Evolutionary conservation across 2,329 filamentous ascomycete genomes (phyloP).

Genomic region (Alternaria ventricosa): DNA sequence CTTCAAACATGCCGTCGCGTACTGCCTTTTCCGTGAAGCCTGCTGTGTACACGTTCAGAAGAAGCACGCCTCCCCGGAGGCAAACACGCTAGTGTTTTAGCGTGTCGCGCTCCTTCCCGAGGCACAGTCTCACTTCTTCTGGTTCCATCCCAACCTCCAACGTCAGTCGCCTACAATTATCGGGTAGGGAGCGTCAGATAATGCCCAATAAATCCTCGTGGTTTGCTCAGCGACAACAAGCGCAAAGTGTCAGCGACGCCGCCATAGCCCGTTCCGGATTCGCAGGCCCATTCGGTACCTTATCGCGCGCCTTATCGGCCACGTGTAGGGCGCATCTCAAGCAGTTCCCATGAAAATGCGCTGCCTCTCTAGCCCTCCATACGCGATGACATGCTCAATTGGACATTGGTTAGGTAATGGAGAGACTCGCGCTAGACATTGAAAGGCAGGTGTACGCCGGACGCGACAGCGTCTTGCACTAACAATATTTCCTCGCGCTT

Average conservation of each 20-base stretch:
- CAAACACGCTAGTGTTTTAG: background rate
- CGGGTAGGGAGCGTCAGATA: background rate
- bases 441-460: background rate
- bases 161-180: background rate
- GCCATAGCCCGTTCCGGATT: background rate
- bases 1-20: background rate
- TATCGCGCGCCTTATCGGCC: background rate
- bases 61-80: background rate
- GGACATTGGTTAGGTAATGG: background rate
- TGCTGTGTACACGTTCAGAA: too few relatives aligned
- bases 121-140: background rate
- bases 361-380: background rate
- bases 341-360: background rate
- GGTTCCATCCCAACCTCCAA: background rate
- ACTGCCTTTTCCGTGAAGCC: too few relatives aligned
- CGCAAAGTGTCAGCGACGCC: accelerated
- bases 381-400: background rate
- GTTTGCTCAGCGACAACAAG: background rate
- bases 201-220: background rate
- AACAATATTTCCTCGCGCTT: background rate
- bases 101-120: background rate
- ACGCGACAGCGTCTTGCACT: background rate
- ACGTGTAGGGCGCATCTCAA: background rate
- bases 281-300: background rate
- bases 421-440: background rate